Conservation (phyloP, 1,139 yeast genomes). For the Dujonia santamariae region DNA sequence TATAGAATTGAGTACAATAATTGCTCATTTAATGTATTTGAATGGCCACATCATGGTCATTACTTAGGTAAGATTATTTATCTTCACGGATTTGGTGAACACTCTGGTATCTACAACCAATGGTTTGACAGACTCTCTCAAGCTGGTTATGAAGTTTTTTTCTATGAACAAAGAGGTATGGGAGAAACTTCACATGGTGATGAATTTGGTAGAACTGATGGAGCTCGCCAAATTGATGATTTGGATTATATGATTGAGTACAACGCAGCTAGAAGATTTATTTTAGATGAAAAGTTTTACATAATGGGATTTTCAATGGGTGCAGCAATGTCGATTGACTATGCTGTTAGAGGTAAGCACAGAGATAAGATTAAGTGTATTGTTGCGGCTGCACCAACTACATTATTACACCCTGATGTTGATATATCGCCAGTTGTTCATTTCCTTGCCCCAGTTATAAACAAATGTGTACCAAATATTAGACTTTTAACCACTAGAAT, state of each 20-base stretch:
- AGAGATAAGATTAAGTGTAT: conserved; percentile 1
- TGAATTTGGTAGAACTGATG: conserved; percentile 2
- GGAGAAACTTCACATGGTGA: conserved; percentile 4
- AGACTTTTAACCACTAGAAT: neutral
- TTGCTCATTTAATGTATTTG: conserved; percentile 1
- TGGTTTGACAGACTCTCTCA: conserved; percentile 1
- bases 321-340: conserved; percentile 2
- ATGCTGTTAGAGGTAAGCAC: conserved; percentile 1
- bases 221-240: conserved; percentile 1
- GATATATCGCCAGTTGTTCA: conserved; percentile 1
- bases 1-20: conserved; percentile 1
- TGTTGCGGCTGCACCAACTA: conserved; percentile 1
- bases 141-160: conserved; percentile 4
- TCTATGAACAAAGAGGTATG: conserved; percentile 3
- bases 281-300: conserved; percentile 2
- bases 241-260: conserved; percentile 2
- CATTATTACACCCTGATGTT: conserved; percentile 1
- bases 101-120: conserved; percentile 3
- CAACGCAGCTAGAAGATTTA: conserved; percentile 2
- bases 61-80: conserved; percentile 3
- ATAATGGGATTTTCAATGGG: conserved; percentile 5
- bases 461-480: conserved; percentile 3
- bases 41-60: conserved; percentile 5
- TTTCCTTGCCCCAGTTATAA: conserved; percentile 1
- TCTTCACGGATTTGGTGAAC: conserved; percentile 5